Evolutionary conservation across 2,329 filamentous ascomycete species (phyloP), one percentile per base, ranked within the genome.

Genomic region (Trichoderma aggressivum): DNA sequence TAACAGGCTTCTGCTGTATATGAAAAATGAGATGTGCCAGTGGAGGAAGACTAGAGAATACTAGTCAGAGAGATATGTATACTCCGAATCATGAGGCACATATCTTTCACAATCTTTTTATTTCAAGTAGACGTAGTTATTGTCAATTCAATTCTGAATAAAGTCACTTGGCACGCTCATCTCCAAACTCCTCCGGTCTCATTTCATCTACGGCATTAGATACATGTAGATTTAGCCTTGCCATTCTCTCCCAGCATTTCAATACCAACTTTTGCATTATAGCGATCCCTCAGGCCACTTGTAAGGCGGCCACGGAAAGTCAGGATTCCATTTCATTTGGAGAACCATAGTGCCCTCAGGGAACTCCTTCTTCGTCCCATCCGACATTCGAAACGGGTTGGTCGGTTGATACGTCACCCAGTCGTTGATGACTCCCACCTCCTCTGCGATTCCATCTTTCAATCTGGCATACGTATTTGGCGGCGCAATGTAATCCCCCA

Each of bases 281-380:
- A 70, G 34, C 10, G 69, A 70, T 5, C 60, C 69, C 16, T 26
- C 11, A 3, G 69, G 69, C 69, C 69, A 70, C 21, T 58, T 28
- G 7, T 65, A 70, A 18, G 60, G 34, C 10, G 69, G 69, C 69
- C 69, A 70, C 3, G 50, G 10, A 32, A 75, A 75, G 10, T 75
- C 70, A 3, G 74, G 74, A 61, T 77, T 61, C 8, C 70, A 74
- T 1, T 30, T 63, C 12, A 74, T 21, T 11, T 74, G 67, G 21
- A 77, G 60, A 32, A 69, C 36, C 12, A 76, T 68, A 8, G 72
- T 74, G 6, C 75, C 75, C 26, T 75, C 71, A 0, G 75, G 76
- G 14, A 75, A 76, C 8, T 72, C 69, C 36, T 72, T 74, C 50
- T 47, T 66, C 10, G 71, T 72, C 3, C 74, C 73, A 71, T 76